phyloP scores from a whole-genome alignment of 2,329 filamentous ascomycete genomes.

The Hypoxylon sp. region DNA sequence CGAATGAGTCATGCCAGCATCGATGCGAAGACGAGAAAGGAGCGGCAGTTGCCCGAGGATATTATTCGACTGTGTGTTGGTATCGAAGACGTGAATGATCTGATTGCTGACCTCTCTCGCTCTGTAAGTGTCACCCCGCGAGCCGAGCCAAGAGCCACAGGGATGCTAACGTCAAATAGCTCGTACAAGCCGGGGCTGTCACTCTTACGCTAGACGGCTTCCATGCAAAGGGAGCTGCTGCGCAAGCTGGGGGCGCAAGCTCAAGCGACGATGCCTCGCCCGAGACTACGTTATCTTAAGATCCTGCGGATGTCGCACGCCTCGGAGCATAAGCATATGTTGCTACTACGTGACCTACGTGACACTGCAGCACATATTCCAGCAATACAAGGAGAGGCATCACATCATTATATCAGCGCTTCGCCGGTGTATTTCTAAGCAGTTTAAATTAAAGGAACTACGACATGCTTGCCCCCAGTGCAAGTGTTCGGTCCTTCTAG shows the following conservation, averaged over 20 bases:
- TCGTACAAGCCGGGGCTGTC: constrained; percentile 94
- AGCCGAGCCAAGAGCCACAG: neutral
- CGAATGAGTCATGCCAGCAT: constrained; percentile 99
- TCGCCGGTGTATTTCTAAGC: constrained; percentile 11
- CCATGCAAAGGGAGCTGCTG: constrained; percentile 59
- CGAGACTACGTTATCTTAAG: constrained; percentile 33
- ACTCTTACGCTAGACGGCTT: constrained; percentile 85
- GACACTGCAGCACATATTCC: constrained; percentile 28
- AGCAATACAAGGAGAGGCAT: constrained; percentile 21
- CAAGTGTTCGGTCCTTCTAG: constrained; percentile 16
- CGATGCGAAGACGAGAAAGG: constrained; percentile 88
- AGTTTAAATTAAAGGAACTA: constrained; percentile 23
- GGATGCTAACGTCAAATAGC: constrained; percentile 55
- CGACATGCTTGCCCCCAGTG: constrained; percentile 18
- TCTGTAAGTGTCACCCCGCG: constrained; percentile 70
- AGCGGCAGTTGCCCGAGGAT: constrained; percentile 94
- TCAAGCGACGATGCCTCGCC: constrained; percentile 34
- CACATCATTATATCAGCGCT: constrained; percentile 26
- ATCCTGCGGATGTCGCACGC: constrained; percentile 28
- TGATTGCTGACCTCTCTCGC: constrained; percentile 90
- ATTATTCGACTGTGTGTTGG: constrained; percentile 95
- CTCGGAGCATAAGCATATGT: constrained; percentile 24
- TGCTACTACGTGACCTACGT: too few relatives aligned
- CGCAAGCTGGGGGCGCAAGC: constrained; percentile 30
- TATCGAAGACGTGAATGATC: constrained; percentile 90